Conservation (phyloP, 225 moss, liverwort and hornwort genomes). For the Bryoerythrophyllum caledonicum region DNA sequence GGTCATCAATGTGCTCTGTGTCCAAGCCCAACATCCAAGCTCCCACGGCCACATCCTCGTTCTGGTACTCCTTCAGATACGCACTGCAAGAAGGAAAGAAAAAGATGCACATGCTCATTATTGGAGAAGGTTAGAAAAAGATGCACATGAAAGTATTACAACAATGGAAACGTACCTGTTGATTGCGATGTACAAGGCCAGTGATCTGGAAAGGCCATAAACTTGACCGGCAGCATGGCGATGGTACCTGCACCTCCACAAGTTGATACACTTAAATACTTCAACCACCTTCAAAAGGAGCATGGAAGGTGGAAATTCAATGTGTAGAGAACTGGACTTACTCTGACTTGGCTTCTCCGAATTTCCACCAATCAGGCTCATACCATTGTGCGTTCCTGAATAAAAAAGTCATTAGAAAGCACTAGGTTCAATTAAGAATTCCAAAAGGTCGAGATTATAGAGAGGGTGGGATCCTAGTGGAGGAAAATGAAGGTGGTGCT, state of each 20-base stretch:
- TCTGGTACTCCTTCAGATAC: constrained; percentile 86
- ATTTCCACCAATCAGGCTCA: constrained; percentile 99
- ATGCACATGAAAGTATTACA: not conserved
- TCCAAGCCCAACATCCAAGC: constrained; percentile 91
- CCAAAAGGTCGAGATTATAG: not conserved
- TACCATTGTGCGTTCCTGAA: constrained; percentile 79
- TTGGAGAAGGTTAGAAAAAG: not conserved
- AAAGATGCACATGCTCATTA: not conserved
- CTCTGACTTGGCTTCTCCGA: constrained; percentile 83
- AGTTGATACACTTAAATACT: not conserved
- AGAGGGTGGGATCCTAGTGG: no score
- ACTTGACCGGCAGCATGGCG: constrained; percentile 93
- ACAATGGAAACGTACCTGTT: constrained; percentile 56
- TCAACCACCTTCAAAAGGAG: not conserved
- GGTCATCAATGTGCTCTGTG: constrained; percentile 84
- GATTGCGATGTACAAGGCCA: constrained; percentile 83
- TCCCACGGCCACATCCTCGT: constrained; percentile 95
- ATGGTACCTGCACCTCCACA: constrained; percentile 66
- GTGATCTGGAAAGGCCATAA: constrained; percentile 78
- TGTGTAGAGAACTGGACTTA: constrained; percentile 25
- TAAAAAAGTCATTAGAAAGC: not conserved
- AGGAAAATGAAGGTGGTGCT: no score
- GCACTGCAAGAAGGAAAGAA: constrained; percentile 45
- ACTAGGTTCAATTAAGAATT: not conserved
- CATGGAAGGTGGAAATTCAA: not conserved